Evolutionary conservation across 306 rosid genomes (phyloP), one percentile per base, ranked within the genome.

Genomic region (Herpetospermum pedunculosum): DNA sequence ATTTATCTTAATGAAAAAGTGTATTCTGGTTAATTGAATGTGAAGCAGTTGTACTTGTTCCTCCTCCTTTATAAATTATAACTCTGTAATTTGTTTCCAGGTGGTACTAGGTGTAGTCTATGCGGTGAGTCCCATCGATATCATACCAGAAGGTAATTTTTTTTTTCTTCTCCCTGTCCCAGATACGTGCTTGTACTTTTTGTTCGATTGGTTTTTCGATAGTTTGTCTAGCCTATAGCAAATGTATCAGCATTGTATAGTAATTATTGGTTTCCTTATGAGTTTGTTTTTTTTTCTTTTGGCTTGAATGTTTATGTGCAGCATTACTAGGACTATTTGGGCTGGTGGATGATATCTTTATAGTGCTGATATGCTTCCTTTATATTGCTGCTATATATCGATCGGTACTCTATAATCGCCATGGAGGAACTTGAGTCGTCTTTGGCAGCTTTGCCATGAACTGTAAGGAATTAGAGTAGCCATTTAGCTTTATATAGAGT

Each of bases 261-360:
- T n/a, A 60, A 60, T 60, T 25, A 68, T 68, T 65, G 48, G n/a
- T 54, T 73, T 23, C 13, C 76, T 34, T n/a, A 18, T 72, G 28
- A 5, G 4, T 73, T 73, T 73, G 13, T 49, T 34, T 69, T 69
- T 43, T 15, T 16, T 23, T 3, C 32, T 48, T 75, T 12, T 38
- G 49, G 37, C n/a, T 60, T 30, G 16, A 23, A 9, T 74, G 26
- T 34, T 43, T 41, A 15, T 28, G 16, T 83, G 80, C 85, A 94
- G 98, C 90, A 41, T 78, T 94, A 74, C 35, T 91, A 54, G 98
- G 98, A 77, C 25, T 89, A 47, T 81, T 91, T 55, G 98, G 98
- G 63, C 81, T 91, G 28, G 25, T 94, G 78, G 98, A 94, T 83
- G 98, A 94, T 83, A 57, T 83, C 72, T 75, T 91, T 60, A 64